Conservation (phyloP, 2,329 filamentous ascomycete species). For the Rhynchosporium secalis region DNA sequence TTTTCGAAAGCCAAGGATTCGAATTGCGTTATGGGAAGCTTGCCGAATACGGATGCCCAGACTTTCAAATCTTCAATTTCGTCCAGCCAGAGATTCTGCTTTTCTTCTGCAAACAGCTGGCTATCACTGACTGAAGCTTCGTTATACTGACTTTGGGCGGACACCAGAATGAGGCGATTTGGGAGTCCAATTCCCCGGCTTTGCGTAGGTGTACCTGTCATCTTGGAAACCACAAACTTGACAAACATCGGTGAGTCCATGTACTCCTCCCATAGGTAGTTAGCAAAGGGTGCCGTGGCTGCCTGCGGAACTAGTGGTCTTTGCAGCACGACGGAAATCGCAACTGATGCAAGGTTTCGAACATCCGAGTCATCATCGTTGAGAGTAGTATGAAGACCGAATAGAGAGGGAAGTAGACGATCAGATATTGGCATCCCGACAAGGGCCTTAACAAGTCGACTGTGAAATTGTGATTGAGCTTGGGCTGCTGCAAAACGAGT, state of each 20-base stretch:
- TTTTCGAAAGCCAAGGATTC: background rate
- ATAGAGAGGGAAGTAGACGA: conserved; percentile 1
- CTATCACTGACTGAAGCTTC: conserved; percentile 57
- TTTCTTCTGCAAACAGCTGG: conserved; percentile 81
- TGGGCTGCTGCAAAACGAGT: conserved; percentile 45
- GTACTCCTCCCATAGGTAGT: conserved; percentile 21
- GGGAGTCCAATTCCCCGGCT: background rate
- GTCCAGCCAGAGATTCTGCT: conserved; percentile 93
- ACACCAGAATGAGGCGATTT: conserved; percentile 25
- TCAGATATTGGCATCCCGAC: background rate
- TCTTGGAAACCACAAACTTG: conserved; percentile 25
- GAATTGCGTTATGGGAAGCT: background rate
- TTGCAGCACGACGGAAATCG: conserved; percentile 44
- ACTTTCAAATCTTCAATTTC: conserved; percentile 69
- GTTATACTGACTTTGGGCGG: conserved; percentile 45
- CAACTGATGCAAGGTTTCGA: conserved; percentile 23
- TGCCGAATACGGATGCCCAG: conserved; percentile 57
- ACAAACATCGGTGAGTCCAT: conserved; percentile 12
- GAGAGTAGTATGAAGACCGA: conserved; percentile 9
- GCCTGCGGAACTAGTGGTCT: conserved; percentile 43
- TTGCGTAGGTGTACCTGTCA: conserved; percentile 26
- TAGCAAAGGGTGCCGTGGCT: conserved; percentile 21
- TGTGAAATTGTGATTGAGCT: conserved; percentile 51
- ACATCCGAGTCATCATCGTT: conserved; percentile 22
- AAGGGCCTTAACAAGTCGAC: background rate